Evolutionary conservation across 352 stramenopile species (phyloP), one percentile per base, ranked within the genome.

Genomic region (Globisporangium paroecandrum): DNA sequence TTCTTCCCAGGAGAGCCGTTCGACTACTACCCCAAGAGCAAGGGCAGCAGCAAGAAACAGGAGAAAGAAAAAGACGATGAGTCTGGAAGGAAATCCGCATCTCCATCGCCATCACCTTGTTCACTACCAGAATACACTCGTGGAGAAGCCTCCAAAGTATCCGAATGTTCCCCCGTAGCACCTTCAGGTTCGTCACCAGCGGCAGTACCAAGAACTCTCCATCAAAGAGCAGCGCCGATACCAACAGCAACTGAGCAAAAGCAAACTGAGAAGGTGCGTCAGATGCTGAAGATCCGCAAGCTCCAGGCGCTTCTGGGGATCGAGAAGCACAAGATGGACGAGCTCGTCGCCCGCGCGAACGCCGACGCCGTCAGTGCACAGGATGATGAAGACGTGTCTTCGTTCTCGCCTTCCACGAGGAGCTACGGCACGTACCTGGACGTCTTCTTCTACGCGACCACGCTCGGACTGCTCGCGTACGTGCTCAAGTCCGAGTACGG

Each of bases 1-100:
- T 38, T 75, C 8, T 90, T 86, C 63, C 84, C 82, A 24, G 84
- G 82, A 1, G 70, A 90, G 58, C 78, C 84, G 15, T 89, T 90
- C 62, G 76, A 89, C 64, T 91, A 82, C 62, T 24, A n/a, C 56
- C 24, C 27, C 56, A 61, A 22, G 15, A 29, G 32, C 32, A 38
- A 38, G 32, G 25, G 4, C 20, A 41, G 3, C n/a, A 10, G 10
- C 13, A 36, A 43, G 7, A 9, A 22, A 4, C 27, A 61, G 29
- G 65, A 73, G 7, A 58, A 72, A 41, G 60, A 73, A 41, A 36
- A 59, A 27, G 1, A 51, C 22, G 64, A 29, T 24, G 18, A 51
- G 13, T n/a, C 41, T 49, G 41, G 15, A 13, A 36, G 66, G 24
- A 51, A 15, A 20, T 46, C 29, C n/a, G 15, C 47, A 4, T 29